These are phyloP conservation scores for Aphanomyces euteiches DNA, from an alignment of 352 stramenopile genomes.

Conservation along the genomic window DNA sequence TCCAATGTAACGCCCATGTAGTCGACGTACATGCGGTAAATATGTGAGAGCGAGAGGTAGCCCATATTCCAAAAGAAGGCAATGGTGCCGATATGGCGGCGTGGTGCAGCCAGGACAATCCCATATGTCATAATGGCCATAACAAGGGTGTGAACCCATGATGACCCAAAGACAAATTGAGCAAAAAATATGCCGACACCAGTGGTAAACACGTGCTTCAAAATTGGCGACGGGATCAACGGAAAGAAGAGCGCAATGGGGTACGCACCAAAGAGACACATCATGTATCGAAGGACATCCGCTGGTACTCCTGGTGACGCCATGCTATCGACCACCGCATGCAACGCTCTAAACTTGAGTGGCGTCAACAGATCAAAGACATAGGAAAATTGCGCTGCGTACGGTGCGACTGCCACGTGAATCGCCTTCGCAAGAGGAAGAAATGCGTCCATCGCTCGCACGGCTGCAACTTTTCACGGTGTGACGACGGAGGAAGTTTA, in stretches of 20 bases:
- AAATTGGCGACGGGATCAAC: conserved; percentile 66
- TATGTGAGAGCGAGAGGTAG: conserved; percentile 89
- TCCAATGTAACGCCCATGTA: conserved; percentile 91
- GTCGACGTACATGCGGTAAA: conserved; percentile 95
- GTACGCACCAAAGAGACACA: conserved; percentile 92
- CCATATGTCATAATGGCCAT: conserved; percentile 87
- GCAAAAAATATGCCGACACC: conserved; percentile 90
- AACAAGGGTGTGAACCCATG: conserved; percentile 94
- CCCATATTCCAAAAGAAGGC: conserved; percentile 94
- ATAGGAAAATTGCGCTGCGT: background rate
- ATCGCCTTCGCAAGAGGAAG: background rate
- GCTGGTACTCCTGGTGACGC: conserved; percentile 38
- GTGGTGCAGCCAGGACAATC: conserved; percentile 65
- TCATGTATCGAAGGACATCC: conserved; percentile 76
- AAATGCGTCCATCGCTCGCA: background rate
- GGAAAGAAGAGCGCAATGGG: conserved; percentile 89
- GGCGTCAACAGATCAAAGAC: conserved; percentile 46
- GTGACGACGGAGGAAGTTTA: too few species aligned
- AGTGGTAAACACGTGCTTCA: conserved; percentile 91
- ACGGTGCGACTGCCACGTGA: background rate
- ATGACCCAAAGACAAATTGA: conserved; percentile 89
- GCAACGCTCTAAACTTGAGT: conserved; percentile 49
- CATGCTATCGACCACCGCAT: conserved; percentile 46
- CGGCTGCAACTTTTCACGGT: too few species aligned
- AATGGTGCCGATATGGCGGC: conserved; percentile 58